These are phyloP conservation scores for Pestalotiopsis fici DNA, from an alignment of 2,329 filamentous ascomycete genomes.

Conservation along the genomic window DNA sequence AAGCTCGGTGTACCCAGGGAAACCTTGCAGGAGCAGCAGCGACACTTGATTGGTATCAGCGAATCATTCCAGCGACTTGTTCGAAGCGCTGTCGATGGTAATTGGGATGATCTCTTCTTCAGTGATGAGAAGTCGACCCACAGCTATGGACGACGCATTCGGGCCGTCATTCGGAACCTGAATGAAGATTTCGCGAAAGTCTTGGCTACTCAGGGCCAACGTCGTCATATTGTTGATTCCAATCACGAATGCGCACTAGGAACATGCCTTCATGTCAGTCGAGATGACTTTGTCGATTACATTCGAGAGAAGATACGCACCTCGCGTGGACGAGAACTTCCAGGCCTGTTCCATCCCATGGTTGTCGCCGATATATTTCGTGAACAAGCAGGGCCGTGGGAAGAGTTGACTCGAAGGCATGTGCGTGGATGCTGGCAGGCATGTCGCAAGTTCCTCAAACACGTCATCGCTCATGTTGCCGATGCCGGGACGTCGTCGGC, in stretches of 20 bases:
- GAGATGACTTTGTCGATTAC: slow-evolving; percentile 39
- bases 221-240: slow-evolving; percentile 30
- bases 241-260: slow-evolving; percentile 12
- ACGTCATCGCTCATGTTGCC: slow-evolving; percentile 43
- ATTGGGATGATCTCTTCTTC: slow-evolving; percentile 55
- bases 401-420: slow-evolving; percentile 46
- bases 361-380: slow-evolving; percentile 61
- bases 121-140: slow-evolving; percentile 26
- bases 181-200: slow-evolving; percentile 45
- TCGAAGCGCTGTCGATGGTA: slow-evolving; percentile 48
- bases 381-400: slow-evolving; percentile 59
- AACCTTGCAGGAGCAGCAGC: slow-evolving; percentile 46
- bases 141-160: slow-evolving; percentile 45
- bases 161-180: slow-evolving; percentile 54
- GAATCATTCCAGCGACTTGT: slow-evolving; percentile 44
- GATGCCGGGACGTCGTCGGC: slow-evolving; percentile 38
- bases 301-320: slow-evolving; percentile 38
- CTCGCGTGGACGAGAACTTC: slow-evolving; percentile 56
- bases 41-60: slow-evolving; percentile 47
- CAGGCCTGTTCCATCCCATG: slow-evolving; percentile 61
- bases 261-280: slow-evolving; percentile 20
- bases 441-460: slow-evolving; percentile 43
- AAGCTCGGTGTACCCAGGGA: slow-evolving; percentile 50
- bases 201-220: slow-evolving; percentile 44
- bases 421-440: slow-evolving; percentile 48